Conservation (phyloP, 2,329 filamentous ascomycete genomes). For the Microdochium trichocladiopsis region DNA sequence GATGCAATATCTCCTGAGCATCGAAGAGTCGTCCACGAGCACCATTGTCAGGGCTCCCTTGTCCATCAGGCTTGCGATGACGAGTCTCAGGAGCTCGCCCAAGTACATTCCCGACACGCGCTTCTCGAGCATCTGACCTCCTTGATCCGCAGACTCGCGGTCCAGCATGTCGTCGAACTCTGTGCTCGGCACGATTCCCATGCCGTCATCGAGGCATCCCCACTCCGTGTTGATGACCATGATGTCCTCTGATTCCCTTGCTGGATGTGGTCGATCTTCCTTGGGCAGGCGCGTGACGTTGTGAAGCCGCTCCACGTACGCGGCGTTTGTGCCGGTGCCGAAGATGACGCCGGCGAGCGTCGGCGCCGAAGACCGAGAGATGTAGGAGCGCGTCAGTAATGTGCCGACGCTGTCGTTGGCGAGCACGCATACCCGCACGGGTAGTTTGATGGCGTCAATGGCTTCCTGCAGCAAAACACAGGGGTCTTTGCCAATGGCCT, state of each 20-base stretch:
- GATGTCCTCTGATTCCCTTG: conserved; percentile 47
- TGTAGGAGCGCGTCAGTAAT: conserved; percentile 72
- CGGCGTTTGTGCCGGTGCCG: conserved; percentile 75
- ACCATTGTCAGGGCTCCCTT: conserved; percentile 4
- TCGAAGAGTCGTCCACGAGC: conserved; percentile 10
- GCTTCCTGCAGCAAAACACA: conserved; percentile 65
- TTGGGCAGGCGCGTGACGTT: conserved; percentile 51
- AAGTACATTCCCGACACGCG: conserved; percentile 77
- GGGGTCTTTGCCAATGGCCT: conserved; percentile 68
- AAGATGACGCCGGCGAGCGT: conserved; percentile 74
- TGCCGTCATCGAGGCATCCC: conserved; percentile 70
- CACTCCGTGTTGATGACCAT: conserved; percentile 82
- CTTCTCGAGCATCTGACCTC: conserved; percentile 78
- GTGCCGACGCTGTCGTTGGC: conserved; percentile 80
- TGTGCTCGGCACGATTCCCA: conserved; percentile 64
- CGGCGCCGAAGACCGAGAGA: conserved; percentile 60
- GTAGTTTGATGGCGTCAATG: conserved; percentile 61
- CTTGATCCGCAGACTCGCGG: conserved; percentile 61
- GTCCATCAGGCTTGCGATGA: conserved; percentile 39
- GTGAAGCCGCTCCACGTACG: conserved; percentile 67
- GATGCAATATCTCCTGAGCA: conserved; percentile 58
- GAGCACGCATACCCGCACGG: conserved; percentile 64
- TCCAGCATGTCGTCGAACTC: conserved; percentile 62
- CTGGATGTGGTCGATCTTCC: conserved; percentile 40
- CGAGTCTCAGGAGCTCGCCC: conserved; percentile 65